These are phyloP conservation scores for Ophiognomonia clavigignenti-juglandacearum DNA, from an alignment of 2,329 filamentous ascomycete species.

Conservation along the genomic window DNA sequence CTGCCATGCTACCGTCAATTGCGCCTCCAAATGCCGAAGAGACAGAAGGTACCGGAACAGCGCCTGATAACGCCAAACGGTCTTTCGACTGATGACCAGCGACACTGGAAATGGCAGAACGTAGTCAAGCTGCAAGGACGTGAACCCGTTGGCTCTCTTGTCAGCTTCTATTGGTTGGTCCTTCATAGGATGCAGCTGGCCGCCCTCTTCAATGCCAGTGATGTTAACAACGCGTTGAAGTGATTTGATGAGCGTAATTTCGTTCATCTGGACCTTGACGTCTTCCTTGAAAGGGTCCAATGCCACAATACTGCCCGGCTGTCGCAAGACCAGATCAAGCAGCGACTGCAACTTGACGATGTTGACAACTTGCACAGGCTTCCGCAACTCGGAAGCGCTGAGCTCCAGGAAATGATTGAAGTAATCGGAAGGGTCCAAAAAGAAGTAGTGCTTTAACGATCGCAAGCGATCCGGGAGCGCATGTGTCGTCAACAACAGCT, in stretches of 20 bases:
- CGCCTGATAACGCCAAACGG: conserved; percentile 92
- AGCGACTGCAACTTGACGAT: conserved; percentile 90
- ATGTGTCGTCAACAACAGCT: conserved; percentile 87
- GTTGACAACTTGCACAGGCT: conserved; percentile 84
- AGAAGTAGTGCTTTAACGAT: conserved; percentile 98
- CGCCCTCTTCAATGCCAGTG: conserved; percentile 88
- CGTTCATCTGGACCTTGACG: conserved; percentile 96
- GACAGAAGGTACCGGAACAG: conserved; percentile 92
- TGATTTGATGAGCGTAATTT: conserved; percentile 86
- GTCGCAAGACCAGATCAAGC: conserved; percentile 92
- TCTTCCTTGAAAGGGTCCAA: conserved; percentile 98
- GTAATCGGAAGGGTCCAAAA: conserved; percentile 95
- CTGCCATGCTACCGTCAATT: conserved; percentile 84
- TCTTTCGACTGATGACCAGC: conserved; percentile 92
- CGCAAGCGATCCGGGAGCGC: conserved; percentile 79
- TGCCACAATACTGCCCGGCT: conserved; percentile 89
- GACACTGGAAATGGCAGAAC: conserved; percentile 91
- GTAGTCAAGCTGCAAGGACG: conserved; percentile 91
- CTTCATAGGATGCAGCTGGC: conserved; percentile 69
- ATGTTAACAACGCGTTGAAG: conserved; percentile 96
- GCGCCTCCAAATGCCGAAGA: conserved; percentile 80
- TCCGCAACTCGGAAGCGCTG: conserved; percentile 81
- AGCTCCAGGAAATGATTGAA: conserved; percentile 98
- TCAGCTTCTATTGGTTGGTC: conserved; percentile 69
- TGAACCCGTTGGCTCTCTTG: conserved; percentile 85